Evolutionary conservation across 768 basidiomycete species (phyloP).

Genomic region (Pleurotus giganteus): DNA sequence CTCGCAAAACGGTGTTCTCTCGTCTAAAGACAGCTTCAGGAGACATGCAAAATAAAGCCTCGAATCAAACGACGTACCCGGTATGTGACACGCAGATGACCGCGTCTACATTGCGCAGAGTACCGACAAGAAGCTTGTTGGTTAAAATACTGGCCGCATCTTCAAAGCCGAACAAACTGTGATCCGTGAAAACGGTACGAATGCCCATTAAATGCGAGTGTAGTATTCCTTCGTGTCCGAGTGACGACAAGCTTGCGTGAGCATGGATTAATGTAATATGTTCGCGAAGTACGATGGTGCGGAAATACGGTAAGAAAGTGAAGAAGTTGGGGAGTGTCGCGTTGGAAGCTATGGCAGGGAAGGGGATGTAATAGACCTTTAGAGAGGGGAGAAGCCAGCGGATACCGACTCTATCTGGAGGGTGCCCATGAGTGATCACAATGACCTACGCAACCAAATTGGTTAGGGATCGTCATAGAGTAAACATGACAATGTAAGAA

Average conservation of each 20-base stretch:
- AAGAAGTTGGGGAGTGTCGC: constrained; percentile 96
- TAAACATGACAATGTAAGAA: constrained; percentile 23
- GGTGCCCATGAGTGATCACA: constrained; percentile 90
- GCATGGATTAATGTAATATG: constrained; percentile 86
- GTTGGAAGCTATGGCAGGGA: constrained; percentile 83
- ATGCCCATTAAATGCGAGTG: constrained; percentile 87
- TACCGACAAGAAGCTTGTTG: constrained; percentile 89
- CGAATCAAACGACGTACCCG: constrained; percentile 51
- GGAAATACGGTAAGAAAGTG: constrained; percentile 87
- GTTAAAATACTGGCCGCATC: constrained; percentile 97
- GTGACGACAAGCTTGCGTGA: constrained; percentile 85
- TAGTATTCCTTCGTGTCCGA: constrained; percentile 91
- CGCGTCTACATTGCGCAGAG: constrained; percentile 87
- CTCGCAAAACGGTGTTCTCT: constrained; percentile 95
- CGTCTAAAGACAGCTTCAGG: constrained; percentile 50
- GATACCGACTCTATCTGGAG: constrained; percentile 81
- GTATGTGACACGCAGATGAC: constrained; percentile 97
- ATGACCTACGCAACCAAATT: constrained; percentile 60
- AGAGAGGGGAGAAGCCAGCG: constrained; percentile 85
- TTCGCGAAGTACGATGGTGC: constrained; percentile 86
- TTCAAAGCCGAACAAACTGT: constrained; percentile 94
- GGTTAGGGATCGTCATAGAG: neutral
- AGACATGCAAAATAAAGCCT: constrained; percentile 1
- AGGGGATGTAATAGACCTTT: constrained; percentile 94
- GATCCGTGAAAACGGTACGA: constrained; percentile 94